Evolutionary conservation across 2,329 filamentous ascomycete species (phyloP), one percentile per base, ranked within the genome.

Genomic region (Neopestalotiopsis sp.): DNA sequence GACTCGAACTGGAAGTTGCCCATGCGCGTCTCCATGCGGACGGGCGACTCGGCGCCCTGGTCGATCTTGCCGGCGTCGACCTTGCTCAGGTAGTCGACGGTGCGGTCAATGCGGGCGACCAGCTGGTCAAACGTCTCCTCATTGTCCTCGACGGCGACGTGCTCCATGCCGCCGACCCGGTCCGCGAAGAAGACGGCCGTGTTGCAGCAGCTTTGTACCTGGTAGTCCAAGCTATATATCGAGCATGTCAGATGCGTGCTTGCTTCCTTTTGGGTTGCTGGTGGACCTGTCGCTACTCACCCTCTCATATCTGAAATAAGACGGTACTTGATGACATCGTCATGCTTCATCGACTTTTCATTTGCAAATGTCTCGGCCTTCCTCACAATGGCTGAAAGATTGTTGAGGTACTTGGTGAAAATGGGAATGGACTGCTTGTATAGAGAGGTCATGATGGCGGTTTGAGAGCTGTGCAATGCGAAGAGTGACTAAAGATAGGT

Each of bases 61-160:
- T 84, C 81, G 45, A 88, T 79, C 2, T 73, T 75, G 28, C 79
- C 79, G 1, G 75, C 73, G 67, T 85, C 81, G 17, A 85, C 80
- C 0, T 69, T 72, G 70, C 86, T 80, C 0, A 89, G 75, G 24
- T 84, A 79, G 13, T 79, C 78, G 66, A 88, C 76, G 1, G 85
- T 85, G 67, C 79, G 81, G 7, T 81, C 74, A 61, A 90, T 81
- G 5, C 86, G 81, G 13, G 73, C 80, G 4, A 85, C 78, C 17
- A 89, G 74, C 30, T 88, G 81, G 0, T 78, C 78, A 64, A 89
- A 85, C 0, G 85, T 86, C 42, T 77, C 82, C 72, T 87, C 82
- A 66, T 72, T 63, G 68, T 72, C 71, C 20, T 40, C 70, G n/a
- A 71, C 60, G 13, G 42, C 56, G 17, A 63, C 61, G 56, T 72